Conservation (phyloP, 805 yeast species). For the Candida ponderosae region DNA sequence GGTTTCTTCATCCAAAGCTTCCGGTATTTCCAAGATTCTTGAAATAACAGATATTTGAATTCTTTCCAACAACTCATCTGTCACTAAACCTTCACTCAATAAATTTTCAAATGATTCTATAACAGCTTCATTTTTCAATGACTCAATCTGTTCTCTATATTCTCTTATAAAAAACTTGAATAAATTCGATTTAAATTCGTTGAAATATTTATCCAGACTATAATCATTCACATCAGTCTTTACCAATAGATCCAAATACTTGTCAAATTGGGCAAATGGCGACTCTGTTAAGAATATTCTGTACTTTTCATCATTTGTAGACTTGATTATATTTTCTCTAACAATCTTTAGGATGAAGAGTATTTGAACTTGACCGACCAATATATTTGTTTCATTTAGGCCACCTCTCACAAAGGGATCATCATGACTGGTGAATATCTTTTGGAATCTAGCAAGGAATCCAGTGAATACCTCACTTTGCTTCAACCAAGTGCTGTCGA, state of each 20-base stretch:
- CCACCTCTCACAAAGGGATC: conserved; percentile 17
- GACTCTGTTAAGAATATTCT: conserved; percentile 5
- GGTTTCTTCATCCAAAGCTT: conserved; percentile 15
- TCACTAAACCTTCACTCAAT: conserved; percentile 11
- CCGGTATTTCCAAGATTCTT: conserved; percentile 60
- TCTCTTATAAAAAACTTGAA: conserved; percentile 14
- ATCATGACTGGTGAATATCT: conserved; percentile 9
- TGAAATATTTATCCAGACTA: conserved; percentile 19
- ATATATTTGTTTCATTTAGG: conserved; percentile 18
- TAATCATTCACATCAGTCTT: conserved; percentile 22
- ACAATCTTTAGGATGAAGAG: conserved; percentile 10
- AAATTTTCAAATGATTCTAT: conserved; percentile 15
- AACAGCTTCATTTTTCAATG: conserved; percentile 11
- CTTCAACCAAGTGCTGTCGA: conserved; percentile 5
- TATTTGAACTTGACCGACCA: conserved; percentile 18
- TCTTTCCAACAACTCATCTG: conserved; percentile 11
- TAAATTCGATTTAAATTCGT: conserved; percentile 15
- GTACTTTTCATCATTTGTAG: conserved; percentile 2
- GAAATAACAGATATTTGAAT: conserved; percentile 44
- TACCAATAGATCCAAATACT: conserved; percentile 26
- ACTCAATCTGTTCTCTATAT: conserved; percentile 12
- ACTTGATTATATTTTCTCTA: conserved; percentile 4
- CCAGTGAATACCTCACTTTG: conserved; percentile 11
- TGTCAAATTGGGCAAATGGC: conserved; percentile 19
- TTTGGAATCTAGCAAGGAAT: conserved; percentile 13